Evolutionary conservation across 441 rosid species (phyloP), one percentile per base, ranked within the genome.

Genomic region (Jatropha multifida): DNA sequence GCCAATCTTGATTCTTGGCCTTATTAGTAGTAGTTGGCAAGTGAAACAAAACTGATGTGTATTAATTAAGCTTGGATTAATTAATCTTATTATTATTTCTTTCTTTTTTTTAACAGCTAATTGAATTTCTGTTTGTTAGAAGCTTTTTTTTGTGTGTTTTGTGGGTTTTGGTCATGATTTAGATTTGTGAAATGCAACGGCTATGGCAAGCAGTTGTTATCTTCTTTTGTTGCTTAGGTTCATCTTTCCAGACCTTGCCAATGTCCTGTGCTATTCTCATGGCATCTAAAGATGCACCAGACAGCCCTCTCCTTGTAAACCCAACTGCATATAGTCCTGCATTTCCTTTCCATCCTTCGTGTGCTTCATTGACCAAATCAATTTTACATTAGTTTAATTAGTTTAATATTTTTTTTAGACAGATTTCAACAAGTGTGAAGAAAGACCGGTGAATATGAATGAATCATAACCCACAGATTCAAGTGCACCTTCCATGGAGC

Each of bases 111-210:
- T 60, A 71, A 72, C 77, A 74, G 7, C 49, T 58, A 72, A 32
- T 42, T 68, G 52, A 32, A 20, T 59, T 65, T 51, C 18, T 80
- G 38, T 20, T 38, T 62, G 52, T 68, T 60, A 63, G 75, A 51
- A 48, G 27, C 23, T 69, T 17, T 13, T 37, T 56, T 58, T 55
- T 65, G 55, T 51, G 51, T 41, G 0, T 23, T 23, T 23, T 23
- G 20, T 69, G 23, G 23, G 23, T 65, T 65, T 42, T 11, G 32
- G 7, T 73, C 65, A 61, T 72, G 27, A 38, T 60, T 84, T 66
- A 92, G 82, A 83, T 84, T 79, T 85, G 95, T 27, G 98, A 94
- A 78, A 90, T 91, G 90, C 94, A 91, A 73, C 92, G 82, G 76
- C 97, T 84, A 23, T 23, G 23, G 23, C 23, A 23, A 23, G 23